Conservation (phyloP, 2,329 filamentous ascomycete genomes). For the Dactylonectria macrodidyma region DNA sequence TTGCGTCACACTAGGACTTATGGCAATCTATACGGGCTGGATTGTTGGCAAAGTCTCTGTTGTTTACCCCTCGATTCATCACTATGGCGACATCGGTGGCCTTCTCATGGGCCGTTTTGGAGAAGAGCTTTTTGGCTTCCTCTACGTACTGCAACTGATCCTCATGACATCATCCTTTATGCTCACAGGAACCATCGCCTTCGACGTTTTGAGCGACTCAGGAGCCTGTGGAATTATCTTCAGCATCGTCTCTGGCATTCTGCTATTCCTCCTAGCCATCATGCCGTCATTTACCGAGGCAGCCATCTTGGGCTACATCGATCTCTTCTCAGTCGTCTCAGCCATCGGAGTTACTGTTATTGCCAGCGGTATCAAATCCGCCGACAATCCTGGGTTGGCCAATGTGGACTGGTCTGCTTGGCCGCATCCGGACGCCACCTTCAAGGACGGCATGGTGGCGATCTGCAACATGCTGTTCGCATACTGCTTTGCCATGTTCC, state of each 20-base stretch:
- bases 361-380: slow-evolving; percentile 63
- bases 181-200: slow-evolving; percentile 74
- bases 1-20: slow-evolving; percentile 50
- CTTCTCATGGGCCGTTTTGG: slow-evolving; percentile 70
- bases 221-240: slow-evolving; percentile 56
- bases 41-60: slow-evolving; percentile 57
- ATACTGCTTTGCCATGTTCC: slow-evolving; percentile 64
- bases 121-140: slow-evolving; percentile 70
- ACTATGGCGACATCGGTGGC: slow-evolving; percentile 74
- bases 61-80: slow-evolving; percentile 66
- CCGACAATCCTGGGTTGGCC: slow-evolving; percentile 1
- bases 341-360: slow-evolving; percentile 75
- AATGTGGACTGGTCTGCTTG: slow-evolving; percentile 51
- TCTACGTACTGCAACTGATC: slow-evolving; percentile 71
- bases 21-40: slow-evolving; percentile 56
- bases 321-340: slow-evolving; percentile 50
- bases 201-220: slow-evolving; percentile 72
- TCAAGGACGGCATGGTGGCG: slow-evolving; percentile 67
- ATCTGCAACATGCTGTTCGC: slow-evolving; percentile 76
- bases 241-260: slow-evolving; percentile 52
- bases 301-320: background rate
- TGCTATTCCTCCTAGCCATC: slow-evolving; percentile 55
- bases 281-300: slow-evolving; percentile 56
- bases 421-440: slow-evolving; percentile 54
- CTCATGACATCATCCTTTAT: slow-evolving; percentile 77